Percentiles rank a stretch among this genome's conserved stretches.
Evolutionary conservation across 176 grass and related monocot species (phyloP).

Genomic region (Cocos nucifera): DNA sequence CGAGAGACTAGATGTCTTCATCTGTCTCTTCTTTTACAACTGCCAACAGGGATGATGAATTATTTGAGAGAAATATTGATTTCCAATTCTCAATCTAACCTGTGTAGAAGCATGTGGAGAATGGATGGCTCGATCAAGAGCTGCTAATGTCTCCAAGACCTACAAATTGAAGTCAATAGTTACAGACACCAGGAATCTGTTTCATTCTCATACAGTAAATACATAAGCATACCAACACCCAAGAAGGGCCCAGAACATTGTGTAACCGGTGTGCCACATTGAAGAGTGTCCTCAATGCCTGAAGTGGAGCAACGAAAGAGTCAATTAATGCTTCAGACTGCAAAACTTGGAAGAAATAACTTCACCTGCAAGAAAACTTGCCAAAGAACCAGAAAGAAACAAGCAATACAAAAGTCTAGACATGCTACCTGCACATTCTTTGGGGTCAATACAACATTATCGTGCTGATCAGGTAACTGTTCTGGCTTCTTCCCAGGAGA

Average conservation of each 20-base stretch:
- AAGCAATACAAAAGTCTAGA: neutral
- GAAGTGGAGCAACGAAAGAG: constrained; percentile 21
- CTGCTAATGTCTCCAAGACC: constrained; percentile 94
- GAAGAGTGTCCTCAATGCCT: constrained; percentile 95
- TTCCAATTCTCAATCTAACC: constrained; percentile 32
- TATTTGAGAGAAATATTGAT: too few relatives aligned
- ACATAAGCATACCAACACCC: constrained; percentile 66
- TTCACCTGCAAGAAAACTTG: constrained; percentile 7
- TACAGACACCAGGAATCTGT: constrained; percentile 9
- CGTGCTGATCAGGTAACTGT: constrained; percentile 52
- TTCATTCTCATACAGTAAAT: neutral
- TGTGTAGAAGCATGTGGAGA: constrained; percentile 96
- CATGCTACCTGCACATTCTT: constrained; percentile 86
- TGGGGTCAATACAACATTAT: constrained; percentile 84
- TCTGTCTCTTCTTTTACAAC: too few relatives aligned
- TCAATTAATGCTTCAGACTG: constrained; percentile 7
- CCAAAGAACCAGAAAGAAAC: constrained; percentile 6
- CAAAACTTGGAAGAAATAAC: constrained; percentile 7
- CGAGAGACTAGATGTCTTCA: too few relatives aligned
- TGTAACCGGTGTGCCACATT: constrained; percentile 98
- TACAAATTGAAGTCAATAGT: constrained; percentile 17
- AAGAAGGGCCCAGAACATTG: constrained; percentile 89
- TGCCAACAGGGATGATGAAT: too few relatives aligned
- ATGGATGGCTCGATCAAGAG: constrained; percentile 95
- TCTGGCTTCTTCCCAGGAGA: constrained; percentile 88